Percentiles rank a stretch among this genome's conserved stretches.
These are phyloP conservation scores for Paramecium octaurelia DNA, from an alignment of 73 alveolate species.

Conservation along the genomic window DNA sequence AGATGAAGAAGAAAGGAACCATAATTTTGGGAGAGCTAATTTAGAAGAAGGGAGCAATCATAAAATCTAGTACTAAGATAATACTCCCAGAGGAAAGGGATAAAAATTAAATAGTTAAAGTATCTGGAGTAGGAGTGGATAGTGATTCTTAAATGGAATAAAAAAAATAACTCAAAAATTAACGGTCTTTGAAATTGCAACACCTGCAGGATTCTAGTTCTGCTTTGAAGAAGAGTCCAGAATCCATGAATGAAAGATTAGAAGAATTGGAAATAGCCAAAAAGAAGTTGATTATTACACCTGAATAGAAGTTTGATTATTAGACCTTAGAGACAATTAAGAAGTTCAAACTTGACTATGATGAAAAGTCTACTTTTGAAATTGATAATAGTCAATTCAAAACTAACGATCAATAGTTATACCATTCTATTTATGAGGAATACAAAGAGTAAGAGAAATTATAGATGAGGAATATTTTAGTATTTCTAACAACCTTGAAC, in stretches of 20 bases:
- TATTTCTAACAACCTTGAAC: neutral
- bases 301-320: neutral
- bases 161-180: neutral
- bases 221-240: neutral
- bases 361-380: neutral
- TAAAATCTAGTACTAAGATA: neutral
- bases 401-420: neutral
- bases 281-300: neutral
- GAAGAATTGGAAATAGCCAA: neutral
- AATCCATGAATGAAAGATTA: neutral
- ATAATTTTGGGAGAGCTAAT: neutral
- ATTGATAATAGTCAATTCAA: neutral
- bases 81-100: neutral
- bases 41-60: neutral
- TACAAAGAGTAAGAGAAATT: neutral
- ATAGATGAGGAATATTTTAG: neutral
- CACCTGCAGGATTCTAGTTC: neutral
- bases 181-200: neutral
- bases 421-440: conserved; percentile 17
- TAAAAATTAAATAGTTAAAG: neutral
- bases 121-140: neutral
- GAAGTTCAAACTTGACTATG: neutral
- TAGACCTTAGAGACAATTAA: neutral
- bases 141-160: neutral
- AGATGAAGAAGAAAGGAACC: neutral